phyloP scores from a whole-genome alignment of 352 stramenopile species.

The Pythium utonaiense region DNA sequence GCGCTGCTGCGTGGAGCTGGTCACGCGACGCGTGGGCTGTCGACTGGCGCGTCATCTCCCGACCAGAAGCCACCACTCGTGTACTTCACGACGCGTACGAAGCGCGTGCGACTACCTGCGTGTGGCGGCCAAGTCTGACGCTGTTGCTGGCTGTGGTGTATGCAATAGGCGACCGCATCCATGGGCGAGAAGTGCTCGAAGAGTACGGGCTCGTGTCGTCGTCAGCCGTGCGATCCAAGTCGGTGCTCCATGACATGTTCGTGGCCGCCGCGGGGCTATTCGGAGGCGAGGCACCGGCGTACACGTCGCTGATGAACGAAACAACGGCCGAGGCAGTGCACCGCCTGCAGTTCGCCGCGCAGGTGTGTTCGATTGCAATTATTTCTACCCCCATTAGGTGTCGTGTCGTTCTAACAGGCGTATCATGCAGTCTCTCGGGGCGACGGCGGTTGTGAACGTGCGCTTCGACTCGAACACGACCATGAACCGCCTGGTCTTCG shows the following conservation, averaged over 20 bases:
- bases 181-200: conserved; percentile 63
- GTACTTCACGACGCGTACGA: conserved; percentile 72
- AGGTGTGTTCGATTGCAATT: conserved; percentile 20
- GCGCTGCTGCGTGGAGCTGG: neutral
- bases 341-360: conserved; percentile 68
- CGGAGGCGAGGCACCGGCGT: conserved; percentile 67
- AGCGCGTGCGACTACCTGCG: too few species aligned
- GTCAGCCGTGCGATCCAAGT: conserved; percentile 77
- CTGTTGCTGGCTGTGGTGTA: neutral
- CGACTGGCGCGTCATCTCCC: neutral
- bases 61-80: conserved; percentile 21
- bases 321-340: conserved; percentile 75
- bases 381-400: neutral
- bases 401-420: too few species aligned
- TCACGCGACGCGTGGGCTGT: conserved; percentile 1
- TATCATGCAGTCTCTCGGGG: conserved; percentile 49
- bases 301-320: conserved; percentile 83
- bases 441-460: conserved; percentile 76
- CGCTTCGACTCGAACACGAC: conserved; percentile 83
- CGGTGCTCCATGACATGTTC: conserved; percentile 80
- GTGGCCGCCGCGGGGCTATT: conserved; percentile 66
- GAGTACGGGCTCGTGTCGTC: conserved; percentile 76
- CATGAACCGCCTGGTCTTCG: conserved; percentile 84
- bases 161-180: conserved; percentile 54
- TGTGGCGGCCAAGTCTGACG: too few species aligned